Percentiles rank a stretch among this genome's conserved stretches.
These are phyloP conservation scores for Vanrija humicola DNA, from an alignment of 1,284 basidiomycete genomes.

Conservation along the genomic window DNA sequence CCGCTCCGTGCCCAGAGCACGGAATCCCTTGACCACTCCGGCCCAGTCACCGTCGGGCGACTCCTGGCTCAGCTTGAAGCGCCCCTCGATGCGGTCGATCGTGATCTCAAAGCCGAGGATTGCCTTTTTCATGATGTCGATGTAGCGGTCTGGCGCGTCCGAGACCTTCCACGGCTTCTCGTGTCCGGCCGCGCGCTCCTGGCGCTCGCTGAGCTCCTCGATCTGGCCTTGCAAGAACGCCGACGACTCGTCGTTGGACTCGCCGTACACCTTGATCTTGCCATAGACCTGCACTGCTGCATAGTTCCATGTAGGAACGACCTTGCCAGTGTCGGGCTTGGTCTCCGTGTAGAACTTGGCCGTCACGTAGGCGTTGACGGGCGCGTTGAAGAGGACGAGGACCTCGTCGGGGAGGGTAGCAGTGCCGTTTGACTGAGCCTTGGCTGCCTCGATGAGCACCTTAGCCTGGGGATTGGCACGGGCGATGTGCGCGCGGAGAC, in stretches of 20 bases:
- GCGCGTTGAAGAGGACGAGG: conserved; percentile 44
- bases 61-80: conserved; percentile 51
- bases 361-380: conserved; percentile 43
- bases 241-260: conserved; percentile 13
- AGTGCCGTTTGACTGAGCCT: neutral
- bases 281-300: conserved; percentile 49
- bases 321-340: conserved; percentile 45
- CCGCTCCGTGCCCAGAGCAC: conserved; percentile 24
- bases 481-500: conserved; percentile 45
- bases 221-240: conserved; percentile 39
- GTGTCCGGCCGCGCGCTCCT: conserved; percentile 20
- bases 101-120: conserved; percentile 50
- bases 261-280: conserved; percentile 27
- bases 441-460: conserved; percentile 26
- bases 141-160: conserved; percentile 48
- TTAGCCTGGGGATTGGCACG: conserved; percentile 47
- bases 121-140: conserved; percentile 45
- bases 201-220: conserved; percentile 29
- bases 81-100: conserved; percentile 45
- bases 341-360: conserved; percentile 45
- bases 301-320: conserved; percentile 50
- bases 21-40: conserved; percentile 48
- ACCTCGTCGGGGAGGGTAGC: conserved; percentile 35
- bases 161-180: conserved; percentile 41
- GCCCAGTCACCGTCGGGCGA: conserved; percentile 39